A percentile compares a stretch with the other conserved stretches of the same genome.
These are phyloP conservation scores for Cercophora samala DNA, from an alignment of 495 filamentous ascomycete species.

Conservation along the genomic window DNA sequence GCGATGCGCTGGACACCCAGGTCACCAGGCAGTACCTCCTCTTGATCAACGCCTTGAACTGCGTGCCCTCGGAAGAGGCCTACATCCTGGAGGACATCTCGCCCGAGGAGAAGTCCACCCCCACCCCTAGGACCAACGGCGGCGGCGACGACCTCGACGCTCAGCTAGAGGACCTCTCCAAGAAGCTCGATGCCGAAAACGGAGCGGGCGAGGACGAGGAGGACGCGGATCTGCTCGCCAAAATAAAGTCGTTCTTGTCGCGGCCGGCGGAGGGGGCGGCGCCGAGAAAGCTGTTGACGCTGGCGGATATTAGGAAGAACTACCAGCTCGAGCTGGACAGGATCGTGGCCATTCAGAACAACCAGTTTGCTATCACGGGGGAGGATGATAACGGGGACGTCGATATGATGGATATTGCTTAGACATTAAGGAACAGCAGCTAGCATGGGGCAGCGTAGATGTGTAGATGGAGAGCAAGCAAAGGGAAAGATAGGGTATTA, in stretches of 20 bases:
- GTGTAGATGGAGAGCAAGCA: not conserved
- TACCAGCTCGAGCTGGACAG: conserved; percentile 87
- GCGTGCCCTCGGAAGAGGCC: conserved; percentile 75
- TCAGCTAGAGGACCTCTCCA: conserved; percentile 26
- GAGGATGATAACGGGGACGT: conserved; percentile 31
- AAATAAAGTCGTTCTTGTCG: conserved; percentile 23
- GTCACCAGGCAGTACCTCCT: conserved; percentile 69
- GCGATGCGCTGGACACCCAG: conserved; percentile 54
- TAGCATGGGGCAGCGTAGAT: not conserved
- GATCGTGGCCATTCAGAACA: conserved; percentile 57
- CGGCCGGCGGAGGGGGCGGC: conserved; percentile 17
- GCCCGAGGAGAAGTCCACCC: conserved; percentile 9
- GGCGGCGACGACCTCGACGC: conserved; percentile 29
- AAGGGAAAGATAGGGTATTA: not conserved
- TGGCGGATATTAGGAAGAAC: conserved; percentile 77
- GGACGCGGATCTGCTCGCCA: conserved; percentile 24
- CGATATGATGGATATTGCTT: conserved; percentile 46
- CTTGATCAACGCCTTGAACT: conserved; percentile 83
- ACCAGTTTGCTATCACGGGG: conserved; percentile 52
- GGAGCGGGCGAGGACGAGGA: conserved; percentile 29
- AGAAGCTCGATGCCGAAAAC: conserved; percentile 20
- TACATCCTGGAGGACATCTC: conserved; percentile 56
- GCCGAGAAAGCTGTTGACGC: conserved; percentile 65
- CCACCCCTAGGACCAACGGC: not conserved
- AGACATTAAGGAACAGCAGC: not conserved